Base-by-base conservation (phyloP, 1,139 yeast genomes). In the Meyerozyma guilliermondii region DNA sequence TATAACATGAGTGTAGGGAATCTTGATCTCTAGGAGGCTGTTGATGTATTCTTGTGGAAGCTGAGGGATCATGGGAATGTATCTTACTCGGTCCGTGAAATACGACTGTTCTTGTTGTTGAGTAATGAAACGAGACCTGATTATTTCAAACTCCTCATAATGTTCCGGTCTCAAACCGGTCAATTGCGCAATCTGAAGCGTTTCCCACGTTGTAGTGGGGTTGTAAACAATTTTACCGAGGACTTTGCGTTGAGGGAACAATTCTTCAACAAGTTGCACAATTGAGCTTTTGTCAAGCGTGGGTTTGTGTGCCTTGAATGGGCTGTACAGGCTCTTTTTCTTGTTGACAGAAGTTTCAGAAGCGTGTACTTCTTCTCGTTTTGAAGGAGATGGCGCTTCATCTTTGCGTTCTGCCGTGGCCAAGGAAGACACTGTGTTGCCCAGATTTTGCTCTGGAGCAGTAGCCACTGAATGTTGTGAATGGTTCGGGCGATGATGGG, bases 181-280 rank as follows among this genome's bases (percentile, higher is more conserved):
- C 38, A 72, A 58, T 42, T 59, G 64, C 10, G 59, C 55, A 2
- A 65, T 60, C 45, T 74, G 79, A 13, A 69, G 50, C 0, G 69
- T 62, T 23, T 57, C 63, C 73, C 74, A 71, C 0, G 79, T 74
- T 2, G 80, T 74, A 10, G 75, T 67, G 1, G 85, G 81, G 35
- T 68, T 70, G 57, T 87, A 87, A 0, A 83, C 62, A 3, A 85
- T 60, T 1, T 82, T 71, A 0, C 92, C 92, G 29, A 87, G 62
- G 44, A 73, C 74, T 35, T 62, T 69, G 37, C 85, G 65, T 10
- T 74, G 68, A 35, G 74, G 74, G 46, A 64, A 70, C 31, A 76
- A 71, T 41, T 67, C 65, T 8, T 63, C 51, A 1, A 29, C 16
- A 13, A 29, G 14, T 29, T 29, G 33, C 33, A 29, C 16, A 14